A percentile compares a stretch with the other conserved stretches of the same genome.
Conservation (phyloP, 164 flowering plant genomes). For the Aristolochia contorta region DNA sequence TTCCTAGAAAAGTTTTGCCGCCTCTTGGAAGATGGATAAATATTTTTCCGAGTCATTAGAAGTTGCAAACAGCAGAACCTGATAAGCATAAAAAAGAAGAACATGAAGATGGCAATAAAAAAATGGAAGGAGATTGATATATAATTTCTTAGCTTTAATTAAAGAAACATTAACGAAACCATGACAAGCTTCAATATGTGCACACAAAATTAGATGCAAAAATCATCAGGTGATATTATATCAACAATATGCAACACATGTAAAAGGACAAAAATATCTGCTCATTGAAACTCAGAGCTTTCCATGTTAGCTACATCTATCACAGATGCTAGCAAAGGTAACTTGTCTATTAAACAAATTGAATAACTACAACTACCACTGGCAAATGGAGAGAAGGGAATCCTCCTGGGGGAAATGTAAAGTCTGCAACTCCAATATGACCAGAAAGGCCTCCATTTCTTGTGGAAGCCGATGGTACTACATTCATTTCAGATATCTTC, state of each 20-base stretch:
- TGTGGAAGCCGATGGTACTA: slow-evolving; percentile 15
- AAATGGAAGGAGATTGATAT: neutral
- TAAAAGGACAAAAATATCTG: neutral
- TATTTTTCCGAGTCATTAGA: too few species aligned
- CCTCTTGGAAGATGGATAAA: too few species aligned
- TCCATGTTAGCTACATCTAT: neutral
- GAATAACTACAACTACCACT: slow-evolving; percentile 21
- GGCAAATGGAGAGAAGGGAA: slow-evolving; percentile 31
- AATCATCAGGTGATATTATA: neutral
- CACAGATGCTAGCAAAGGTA: neutral
- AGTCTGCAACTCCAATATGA: slow-evolving; percentile 9
- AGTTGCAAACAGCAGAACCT: too few species aligned
- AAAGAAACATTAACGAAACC: too few species aligned
- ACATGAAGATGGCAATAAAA: slow-evolving; percentile 7
- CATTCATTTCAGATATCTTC: slow-evolving; percentile 36
- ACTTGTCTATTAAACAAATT: neutral
- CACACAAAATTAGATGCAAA: neutral
- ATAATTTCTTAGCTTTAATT: too few species aligned
- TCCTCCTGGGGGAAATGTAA: slow-evolving; percentile 30
- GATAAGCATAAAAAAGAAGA: neutral
- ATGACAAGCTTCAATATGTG: slow-evolving; percentile 7
- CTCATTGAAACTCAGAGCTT: neutral
- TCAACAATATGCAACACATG: neutral
- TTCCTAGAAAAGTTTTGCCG: too few species aligned
- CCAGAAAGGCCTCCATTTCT: slow-evolving; percentile 21